Base-by-base conservation (phyloP, 2,329 filamentous ascomycete genomes). In the Bipolaris gigantea region DNA sequence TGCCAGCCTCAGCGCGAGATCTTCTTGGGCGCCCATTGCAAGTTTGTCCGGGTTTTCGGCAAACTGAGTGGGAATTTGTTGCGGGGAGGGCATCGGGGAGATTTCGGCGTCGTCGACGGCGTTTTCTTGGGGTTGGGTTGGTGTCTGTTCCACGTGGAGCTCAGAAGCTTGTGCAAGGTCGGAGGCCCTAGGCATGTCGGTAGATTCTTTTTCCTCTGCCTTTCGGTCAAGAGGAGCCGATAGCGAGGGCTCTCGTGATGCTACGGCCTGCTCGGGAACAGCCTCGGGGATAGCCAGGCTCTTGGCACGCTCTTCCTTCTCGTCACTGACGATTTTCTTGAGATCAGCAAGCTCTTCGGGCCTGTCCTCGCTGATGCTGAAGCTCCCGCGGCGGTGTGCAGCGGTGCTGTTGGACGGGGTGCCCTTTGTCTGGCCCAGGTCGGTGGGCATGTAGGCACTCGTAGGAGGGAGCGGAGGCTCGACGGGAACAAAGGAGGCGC, bases 401-500 rank as follows among this genome's bases (percentile, higher is more conserved):
- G 59, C 52, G 16, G 66, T 60, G 60, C 70, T 72, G 59, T 70
- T 72, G 47, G 62, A 36, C 15, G 65, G 61, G 27, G 66, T 57
- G 50, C 64, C 66, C 49, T 70, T 67, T 47, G 58, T 61, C 43
- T 62, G 53, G 48, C 65, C 69, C 7, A 64, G 50, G 36, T 71
- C 65, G 46, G 62, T 59, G 33, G 55, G 41, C 30, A 46, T 27
- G 78, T 76, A 45, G 56, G 59, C 51, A 65, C 7, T 18, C 16
- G 48, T 19, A 16, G 52, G 27, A 11, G 10, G 10, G 10, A 11
- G 27, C 4, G 27, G 13, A 30, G 27, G 67, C 54, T 76, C 77
- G 58, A 80, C 78, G 13, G 78, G 69, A 15, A 80, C 75, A 66
- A 81, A 81, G 58, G 76, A 80, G 49, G 79, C 76, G 60, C 78